phyloP scores from a whole-genome alignment of 768 basidiomycete genomes.

The Candolleomyces eurysporus region DNA sequence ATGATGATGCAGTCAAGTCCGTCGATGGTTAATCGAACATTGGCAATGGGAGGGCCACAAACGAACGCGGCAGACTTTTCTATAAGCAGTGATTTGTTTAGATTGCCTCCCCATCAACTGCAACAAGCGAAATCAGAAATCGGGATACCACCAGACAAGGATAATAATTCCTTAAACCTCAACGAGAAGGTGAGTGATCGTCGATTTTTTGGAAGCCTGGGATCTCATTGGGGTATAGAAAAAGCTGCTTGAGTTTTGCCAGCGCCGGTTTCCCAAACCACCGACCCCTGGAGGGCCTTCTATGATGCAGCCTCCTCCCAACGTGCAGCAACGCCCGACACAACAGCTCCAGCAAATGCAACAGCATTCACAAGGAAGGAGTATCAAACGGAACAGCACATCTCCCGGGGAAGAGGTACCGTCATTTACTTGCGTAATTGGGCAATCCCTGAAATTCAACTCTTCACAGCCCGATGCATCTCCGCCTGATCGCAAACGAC shows the following conservation, averaged over 20 bases:
- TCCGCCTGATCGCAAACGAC: constrained; percentile 55
- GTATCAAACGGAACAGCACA: constrained; percentile 55
- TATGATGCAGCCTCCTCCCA: constrained; percentile 25
- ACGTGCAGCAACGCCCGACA: constrained; percentile 16
- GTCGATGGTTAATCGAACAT: constrained; percentile 46
- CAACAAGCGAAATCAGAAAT: constrained; percentile 39
- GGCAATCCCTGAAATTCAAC: constrained; percentile 9
- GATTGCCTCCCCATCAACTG: constrained; percentile 6
- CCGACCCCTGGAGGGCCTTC: constrained; percentile 46
- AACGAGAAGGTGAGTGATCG: constrained; percentile 57
- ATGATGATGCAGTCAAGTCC: constrained; percentile 60
- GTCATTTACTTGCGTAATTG: not conserved
- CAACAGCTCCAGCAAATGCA: constrained; percentile 33
- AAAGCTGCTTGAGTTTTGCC: constrained; percentile 27
- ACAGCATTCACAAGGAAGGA: constrained; percentile 24
- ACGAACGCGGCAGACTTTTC: not conserved
- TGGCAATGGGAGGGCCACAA: constrained; percentile 1
- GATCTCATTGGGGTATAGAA: constrained; percentile 22
- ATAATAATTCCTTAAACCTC: constrained; percentile 41
- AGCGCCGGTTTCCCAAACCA: constrained; percentile 8
- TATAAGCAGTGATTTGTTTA: not conserved
- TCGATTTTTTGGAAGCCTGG: constrained; percentile 1
- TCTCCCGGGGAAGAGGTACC: constrained; percentile 62
- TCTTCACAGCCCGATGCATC: constrained; percentile 47
- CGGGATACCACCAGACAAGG: constrained; percentile 45